A percentile compares a stretch with the other conserved stretches of the same genome.
phyloP scores from a whole-genome alignment of 768 basidiomycete species.

The Solioccasus polychromus region DNA sequence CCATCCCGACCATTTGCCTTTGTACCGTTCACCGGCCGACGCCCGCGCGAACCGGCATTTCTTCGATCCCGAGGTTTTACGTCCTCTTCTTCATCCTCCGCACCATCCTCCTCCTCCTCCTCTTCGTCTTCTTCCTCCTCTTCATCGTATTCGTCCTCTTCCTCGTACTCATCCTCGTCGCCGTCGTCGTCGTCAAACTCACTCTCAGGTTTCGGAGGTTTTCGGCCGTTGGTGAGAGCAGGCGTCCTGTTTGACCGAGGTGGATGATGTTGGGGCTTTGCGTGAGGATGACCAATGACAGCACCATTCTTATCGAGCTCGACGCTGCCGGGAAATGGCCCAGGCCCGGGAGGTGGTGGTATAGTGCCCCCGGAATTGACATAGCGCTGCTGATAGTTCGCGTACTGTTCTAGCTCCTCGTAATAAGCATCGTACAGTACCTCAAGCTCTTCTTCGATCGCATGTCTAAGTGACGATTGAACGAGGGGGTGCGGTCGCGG shows the following conservation, averaged over 20 bases:
- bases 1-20: slow-evolving; percentile 58
- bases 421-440: slow-evolving; percentile 99
- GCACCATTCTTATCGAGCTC: slow-evolving; percentile 91
- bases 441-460: slow-evolving; percentile 99
- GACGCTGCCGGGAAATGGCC: slow-evolving; percentile 97
- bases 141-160: slow-evolving; percentile 56
- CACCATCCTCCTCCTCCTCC: slow-evolving; percentile 68
- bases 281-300: slow-evolving; percentile 44
- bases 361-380: slow-evolving; percentile 86
- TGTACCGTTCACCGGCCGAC: slow-evolving; percentile 41
- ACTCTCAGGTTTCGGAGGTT: slow-evolving; percentile 51
- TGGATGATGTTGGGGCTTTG: slow-evolving; percentile 37
- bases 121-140: slow-evolving; percentile 67
- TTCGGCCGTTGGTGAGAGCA: slow-evolving; percentile 38
- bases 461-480: slow-evolving; percentile 56
- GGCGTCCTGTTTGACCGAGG: slow-evolving; percentile 34
- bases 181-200: slow-evolving; percentile 67
- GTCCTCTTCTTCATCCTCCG: slow-evolving; percentile 56
- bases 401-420: slow-evolving; percentile 99
- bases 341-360: slow-evolving; percentile 91
- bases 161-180: slow-evolving; percentile 52
- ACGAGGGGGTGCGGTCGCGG: slow-evolving; percentile 4
- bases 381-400: slow-evolving; percentile 95
- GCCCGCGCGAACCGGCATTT: slow-evolving; percentile 33
- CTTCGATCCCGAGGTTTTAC: slow-evolving; percentile 43